Evolutionary conservation across 805 yeast species (phyloP), one percentile per base, ranked within the genome.

Genomic region (Starmerella cellae): DNA sequence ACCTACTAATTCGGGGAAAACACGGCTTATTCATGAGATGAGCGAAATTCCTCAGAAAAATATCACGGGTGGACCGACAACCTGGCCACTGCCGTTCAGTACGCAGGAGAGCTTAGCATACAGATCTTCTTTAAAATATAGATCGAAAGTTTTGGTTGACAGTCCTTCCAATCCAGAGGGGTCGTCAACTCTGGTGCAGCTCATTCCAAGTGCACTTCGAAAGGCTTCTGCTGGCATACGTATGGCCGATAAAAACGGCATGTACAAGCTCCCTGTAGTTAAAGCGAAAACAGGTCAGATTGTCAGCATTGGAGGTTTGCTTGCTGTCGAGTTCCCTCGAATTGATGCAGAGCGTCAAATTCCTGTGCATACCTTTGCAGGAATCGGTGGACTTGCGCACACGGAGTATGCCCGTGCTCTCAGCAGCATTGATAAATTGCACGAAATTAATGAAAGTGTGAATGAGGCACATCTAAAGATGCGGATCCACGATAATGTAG

Each of bases 1-100:
- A 19, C 70, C 91, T 58, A 82, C 94, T 1, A 93, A 93, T 53
- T 84, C 88, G 2, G 95, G 95, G 47, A 83, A 83, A 53, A 77
- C 91, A 0, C 70, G 84, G 0, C 67, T 84, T 50, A 77, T 87
- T 8, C 49, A 47, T 19, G 30, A 16, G 9, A 24, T 46, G 28
- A 32, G 45, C 14, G 45, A 47, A 14, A 18, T 43, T 2, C 11
- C 36, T 13, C 32, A 37, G 14, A 13, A n/a, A 24, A 6, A 18
- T 18, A 23, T 13, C 28, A 14, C 32, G 10, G 16, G 21, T 2
- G 47, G 45, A 14, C 22, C 38, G 3, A 41, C 45, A 1, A 31
- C 49, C 5, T 66, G 74, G 30, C 58, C 64, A 41, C 60, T 79
- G 36, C 94, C 94, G 0, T 84, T 84, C 22, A 73, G 77, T 56